These are phyloP conservation scores for Cutaneotrichosporon arboriforme DNA, from an alignment of 1,284 basidiomycete species.

Conservation along the genomic window DNA sequence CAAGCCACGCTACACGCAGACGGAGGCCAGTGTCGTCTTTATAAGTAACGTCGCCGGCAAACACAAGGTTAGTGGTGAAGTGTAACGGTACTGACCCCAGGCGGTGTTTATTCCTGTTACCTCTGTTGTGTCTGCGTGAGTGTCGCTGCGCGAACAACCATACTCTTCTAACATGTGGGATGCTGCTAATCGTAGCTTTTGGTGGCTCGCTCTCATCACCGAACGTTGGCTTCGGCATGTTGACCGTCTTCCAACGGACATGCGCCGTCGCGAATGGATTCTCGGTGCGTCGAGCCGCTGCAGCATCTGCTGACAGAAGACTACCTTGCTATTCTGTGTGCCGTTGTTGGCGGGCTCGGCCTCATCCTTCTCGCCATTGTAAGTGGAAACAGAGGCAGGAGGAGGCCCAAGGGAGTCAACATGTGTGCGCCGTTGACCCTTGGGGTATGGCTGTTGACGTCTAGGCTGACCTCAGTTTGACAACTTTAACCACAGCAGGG, in stretches of 20 bases:
- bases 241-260: constrained; percentile 51
- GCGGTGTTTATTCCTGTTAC: constrained; percentile 47
- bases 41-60: constrained; percentile 51
- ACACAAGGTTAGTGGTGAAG: constrained; percentile 27
- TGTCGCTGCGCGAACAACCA: not conserved
- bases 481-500: constrained; percentile 46
- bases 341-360: constrained; percentile 46
- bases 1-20: constrained; percentile 42
- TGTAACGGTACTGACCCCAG: not conserved
- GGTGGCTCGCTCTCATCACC: constrained; percentile 47
- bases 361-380: constrained; percentile 50
- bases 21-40: constrained; percentile 48
- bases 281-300: constrained; percentile 27
- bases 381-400: too few species aligned
- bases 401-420: too few species aligned
- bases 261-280: constrained; percentile 43
- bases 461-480: constrained; percentile 38
- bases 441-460: too few species aligned
- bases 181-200: constrained; percentile 20
- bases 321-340: constrained; percentile 49
- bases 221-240: constrained; percentile 52
- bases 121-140: constrained; percentile 27
- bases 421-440: too few species aligned
- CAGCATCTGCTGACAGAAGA: constrained; percentile 29
- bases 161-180: too few species aligned